Conservation (phyloP, 2,329 filamentous ascomycete genomes). For the Nannizziopsis barbatae region DNA sequence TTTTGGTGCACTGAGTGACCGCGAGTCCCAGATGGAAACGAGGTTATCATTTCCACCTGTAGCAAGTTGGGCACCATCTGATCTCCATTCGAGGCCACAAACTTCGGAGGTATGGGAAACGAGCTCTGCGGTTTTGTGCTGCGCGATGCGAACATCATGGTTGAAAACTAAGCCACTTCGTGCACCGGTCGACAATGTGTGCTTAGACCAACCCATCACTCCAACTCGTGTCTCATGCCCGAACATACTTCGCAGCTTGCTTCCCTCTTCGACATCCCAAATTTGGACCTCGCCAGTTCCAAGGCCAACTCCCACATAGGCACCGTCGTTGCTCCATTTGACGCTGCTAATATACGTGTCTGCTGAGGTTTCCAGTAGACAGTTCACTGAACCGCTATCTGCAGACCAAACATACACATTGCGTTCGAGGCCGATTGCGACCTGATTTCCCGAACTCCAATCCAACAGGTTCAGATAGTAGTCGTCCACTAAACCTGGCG, state of each 20-base stretch:
- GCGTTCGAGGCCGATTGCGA: constrained; percentile 92
- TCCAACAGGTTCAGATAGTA: constrained; percentile 98
- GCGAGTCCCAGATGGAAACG: constrained; percentile 97
- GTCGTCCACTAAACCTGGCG: constrained; percentile 89
- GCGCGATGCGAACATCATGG: constrained; percentile 92
- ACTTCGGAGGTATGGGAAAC: constrained; percentile 96
- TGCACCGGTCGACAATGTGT: constrained; percentile 86
- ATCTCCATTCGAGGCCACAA: constrained; percentile 94
- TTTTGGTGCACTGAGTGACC: constrained; percentile 83
- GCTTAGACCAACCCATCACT: constrained; percentile 99
- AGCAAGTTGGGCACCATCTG: constrained; percentile 90
- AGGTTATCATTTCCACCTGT: constrained; percentile 98
- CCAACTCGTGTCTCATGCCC: constrained; percentile 93
- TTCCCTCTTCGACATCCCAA: constrained; percentile 92
- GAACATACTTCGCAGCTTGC: constrained; percentile 96
- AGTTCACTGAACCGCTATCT: constrained; percentile 79
- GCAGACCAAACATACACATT: constrained; percentile 98
- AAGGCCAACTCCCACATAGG: constrained; percentile 89
- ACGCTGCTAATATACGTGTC: constrained; percentile 97
- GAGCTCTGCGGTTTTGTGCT: constrained; percentile 97
- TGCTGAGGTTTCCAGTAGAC: constrained; percentile 71
- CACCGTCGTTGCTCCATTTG: constrained; percentile 96
- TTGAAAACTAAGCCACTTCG: constrained; percentile 94
- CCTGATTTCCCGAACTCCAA: constrained; percentile 96
- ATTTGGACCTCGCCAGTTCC: constrained; percentile 96